Base-by-base conservation (phyloP, 352 stramenopile genomes). In the Phytophthora multivora region DNA sequence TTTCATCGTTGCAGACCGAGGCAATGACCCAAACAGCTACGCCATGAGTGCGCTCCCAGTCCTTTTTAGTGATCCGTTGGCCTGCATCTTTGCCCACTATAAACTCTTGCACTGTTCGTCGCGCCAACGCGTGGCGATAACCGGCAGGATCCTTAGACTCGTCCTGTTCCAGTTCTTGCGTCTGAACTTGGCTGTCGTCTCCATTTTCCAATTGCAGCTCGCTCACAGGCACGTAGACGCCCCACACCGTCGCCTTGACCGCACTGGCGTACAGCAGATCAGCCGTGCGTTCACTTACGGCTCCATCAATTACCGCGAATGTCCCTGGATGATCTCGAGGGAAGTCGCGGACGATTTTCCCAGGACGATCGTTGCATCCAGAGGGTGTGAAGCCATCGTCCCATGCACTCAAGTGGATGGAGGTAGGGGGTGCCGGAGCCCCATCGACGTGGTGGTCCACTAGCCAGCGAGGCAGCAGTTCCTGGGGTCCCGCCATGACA, bases 1-100 rank as follows among this genome's bases (percentile, higher is more conserved):
- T 86, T 66, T 85, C 74, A 66, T 87, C 79, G 33, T 81, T 42
- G 49, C 68, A 82, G 64, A 79, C 76, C 8, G 78, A 90, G 7
- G 81, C 76, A 53, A 90, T 85, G 35, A 90, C 79, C 81, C 81
- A 90, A 7, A 89, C 77, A 11, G 78, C 81, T 10, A 88, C 79
- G 18, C 81, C 80, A 40, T 86, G 73, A 19, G 72, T 77, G 12
- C 50, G 40, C 15, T 43, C 25, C 78, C 78, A 82, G 39, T 88
- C 69, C 6, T 54, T 52, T 16, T 58, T 41, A 1, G 61, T 66
- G 28, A 86, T 70, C 36, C 69, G 43, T 9, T 66, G 16, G 13
- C 36, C 12, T 43, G 60, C 36, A 54, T 67, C 40, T 59, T 55
- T 62, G 5, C 10, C 40, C 13, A 82, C 45, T 8, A 93, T 60